phyloP scores from a whole-genome alignment of 2,329 filamentous ascomycete species.

The Aspergillus puulaauensis region DNA sequence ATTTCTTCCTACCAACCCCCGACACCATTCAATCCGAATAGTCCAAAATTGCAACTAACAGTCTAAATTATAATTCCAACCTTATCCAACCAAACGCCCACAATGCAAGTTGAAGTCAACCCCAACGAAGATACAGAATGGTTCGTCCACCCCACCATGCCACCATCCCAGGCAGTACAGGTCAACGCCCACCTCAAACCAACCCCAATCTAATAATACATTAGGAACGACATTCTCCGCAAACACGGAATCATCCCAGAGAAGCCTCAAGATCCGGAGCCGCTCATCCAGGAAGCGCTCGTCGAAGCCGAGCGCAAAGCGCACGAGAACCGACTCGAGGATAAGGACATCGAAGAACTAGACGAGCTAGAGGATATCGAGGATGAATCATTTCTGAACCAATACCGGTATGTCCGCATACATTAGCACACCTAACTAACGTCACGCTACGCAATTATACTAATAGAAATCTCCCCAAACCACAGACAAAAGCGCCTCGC shows the following conservation, averaged over 20 bases:
- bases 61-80: not conserved
- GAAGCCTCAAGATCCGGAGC: constrained; percentile 91
- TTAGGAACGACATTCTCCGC: constrained; percentile 95
- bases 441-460: constrained; percentile 39
- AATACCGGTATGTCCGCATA: constrained; percentile 63
- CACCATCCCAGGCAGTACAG: not conserved
- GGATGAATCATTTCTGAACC: constrained; percentile 85
- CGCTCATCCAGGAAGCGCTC: constrained; percentile 93
- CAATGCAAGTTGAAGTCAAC: constrained; percentile 78
- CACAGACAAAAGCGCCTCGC: constrained; percentile 73
- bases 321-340: constrained; percentile 88
- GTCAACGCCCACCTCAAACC: not conserved
- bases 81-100: constrained; percentile 4
- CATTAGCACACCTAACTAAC: constrained; percentile 79
- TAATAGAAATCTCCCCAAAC: not conserved
- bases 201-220: not conserved
- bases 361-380: constrained; percentile 93
- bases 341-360: constrained; percentile 91
- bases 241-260: constrained; percentile 98
- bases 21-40: not conserved
- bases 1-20: not conserved
- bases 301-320: constrained; percentile 78
- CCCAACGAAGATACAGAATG: constrained; percentile 98
- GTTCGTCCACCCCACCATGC: constrained; percentile 45
- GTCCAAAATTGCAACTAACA: not conserved